Evolutionary conservation across 1,284 basidiomycete genomes (phyloP).

Genomic region (Pascua sp.): DNA sequence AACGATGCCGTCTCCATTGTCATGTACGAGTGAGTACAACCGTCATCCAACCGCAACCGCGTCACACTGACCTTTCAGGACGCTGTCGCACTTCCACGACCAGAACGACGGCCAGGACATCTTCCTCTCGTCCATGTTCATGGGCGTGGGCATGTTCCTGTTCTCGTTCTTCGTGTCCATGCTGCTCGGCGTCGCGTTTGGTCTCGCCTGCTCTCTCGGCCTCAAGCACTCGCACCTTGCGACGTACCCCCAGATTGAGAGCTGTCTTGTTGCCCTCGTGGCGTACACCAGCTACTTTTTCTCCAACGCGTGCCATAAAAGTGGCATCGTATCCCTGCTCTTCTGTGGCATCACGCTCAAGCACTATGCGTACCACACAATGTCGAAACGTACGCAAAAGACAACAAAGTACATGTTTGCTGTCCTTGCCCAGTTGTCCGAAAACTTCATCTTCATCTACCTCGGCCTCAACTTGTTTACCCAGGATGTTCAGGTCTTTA

Average conservation of each 20-base stretch:
- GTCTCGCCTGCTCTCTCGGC: slow-evolving; percentile 81
- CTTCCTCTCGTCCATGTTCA: slow-evolving; percentile 82
- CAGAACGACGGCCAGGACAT: slow-evolving; percentile 63
- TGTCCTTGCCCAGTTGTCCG: slow-evolving; percentile 85
- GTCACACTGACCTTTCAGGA: slow-evolving; percentile 41
- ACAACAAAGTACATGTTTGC: slow-evolving; percentile 95
- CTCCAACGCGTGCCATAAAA: slow-evolving; percentile 90
- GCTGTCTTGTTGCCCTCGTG: slow-evolving; percentile 86
- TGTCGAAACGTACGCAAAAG: slow-evolving; percentile 90
- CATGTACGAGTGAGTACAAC: slow-evolving; percentile 72
- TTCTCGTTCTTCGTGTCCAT: slow-evolving; percentile 92
- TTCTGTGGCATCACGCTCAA: slow-evolving; percentile 99
- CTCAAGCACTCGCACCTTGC: slow-evolving; percentile 91
- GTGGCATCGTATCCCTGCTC: slow-evolving; percentile 93
- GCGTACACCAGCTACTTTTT: slow-evolving; percentile 99
- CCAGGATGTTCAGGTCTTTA: slow-evolving; percentile 80
- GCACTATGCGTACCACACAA: slow-evolving; percentile 98
- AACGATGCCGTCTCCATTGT: slow-evolving; percentile 99
- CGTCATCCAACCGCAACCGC: too few relatives aligned
- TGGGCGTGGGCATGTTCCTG: slow-evolving; percentile 93
- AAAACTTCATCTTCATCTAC: slow-evolving; percentile 99
- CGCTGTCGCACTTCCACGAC: slow-evolving; percentile 85
- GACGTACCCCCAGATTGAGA: slow-evolving; percentile 86
- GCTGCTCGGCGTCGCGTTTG: slow-evolving; percentile 86
- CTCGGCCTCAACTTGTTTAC: slow-evolving; percentile 96